These are phyloP conservation scores for Agaricus bisporus DNA, from an alignment of 768 basidiomycete species.

Conservation along the genomic window DNA sequence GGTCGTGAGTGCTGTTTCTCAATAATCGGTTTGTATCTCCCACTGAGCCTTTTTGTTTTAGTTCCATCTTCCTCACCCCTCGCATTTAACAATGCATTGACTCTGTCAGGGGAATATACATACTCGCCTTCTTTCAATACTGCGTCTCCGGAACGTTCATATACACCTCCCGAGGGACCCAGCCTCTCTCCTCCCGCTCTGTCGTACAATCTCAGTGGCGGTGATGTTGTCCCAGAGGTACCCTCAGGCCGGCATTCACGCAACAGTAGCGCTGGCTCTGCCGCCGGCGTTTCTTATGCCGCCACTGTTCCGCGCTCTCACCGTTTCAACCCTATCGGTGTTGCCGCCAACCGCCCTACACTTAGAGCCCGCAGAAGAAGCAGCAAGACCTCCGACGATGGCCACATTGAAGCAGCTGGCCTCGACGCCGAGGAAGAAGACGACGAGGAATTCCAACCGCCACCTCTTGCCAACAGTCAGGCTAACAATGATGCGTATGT, in stretches of 20 bases:
- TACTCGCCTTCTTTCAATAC: slow-evolving; percentile 48
- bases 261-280: slow-evolving; percentile 56
- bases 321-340: slow-evolving; percentile 72
- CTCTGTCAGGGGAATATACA: slow-evolving; percentile 48
- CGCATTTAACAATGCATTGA: slow-evolving; percentile 52
- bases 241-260: slow-evolving; percentile 63
- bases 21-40: slow-evolving; percentile 1
- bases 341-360: slow-evolving; percentile 50
- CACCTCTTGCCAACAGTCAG: slow-evolving; percentile 28
- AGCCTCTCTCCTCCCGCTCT: slow-evolving; percentile 69
- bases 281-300: slow-evolving; percentile 41
- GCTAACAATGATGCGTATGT: slow-evolving; percentile 48
- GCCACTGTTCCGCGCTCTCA: slow-evolving; percentile 68
- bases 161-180: slow-evolving; percentile 57
- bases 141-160: slow-evolving; percentile 57
- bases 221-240: slow-evolving; percentile 68
- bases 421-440: slow-evolving; percentile 42
- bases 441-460: slow-evolving; percentile 70
- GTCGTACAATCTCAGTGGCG: slow-evolving; percentile 60
- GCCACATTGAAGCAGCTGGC: slow-evolving; percentile 16
- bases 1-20: slow-evolving; percentile 41
- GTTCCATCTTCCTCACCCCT: slow-evolving; percentile 59
- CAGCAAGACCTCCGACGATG: slow-evolving; percentile 55
- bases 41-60: slow-evolving; percentile 19
- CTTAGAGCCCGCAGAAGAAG: slow-evolving; percentile 40